Evolutionary conservation across 2,329 filamentous ascomycete species (phyloP).

Genomic region (Colletotrichum sublineola): DNA sequence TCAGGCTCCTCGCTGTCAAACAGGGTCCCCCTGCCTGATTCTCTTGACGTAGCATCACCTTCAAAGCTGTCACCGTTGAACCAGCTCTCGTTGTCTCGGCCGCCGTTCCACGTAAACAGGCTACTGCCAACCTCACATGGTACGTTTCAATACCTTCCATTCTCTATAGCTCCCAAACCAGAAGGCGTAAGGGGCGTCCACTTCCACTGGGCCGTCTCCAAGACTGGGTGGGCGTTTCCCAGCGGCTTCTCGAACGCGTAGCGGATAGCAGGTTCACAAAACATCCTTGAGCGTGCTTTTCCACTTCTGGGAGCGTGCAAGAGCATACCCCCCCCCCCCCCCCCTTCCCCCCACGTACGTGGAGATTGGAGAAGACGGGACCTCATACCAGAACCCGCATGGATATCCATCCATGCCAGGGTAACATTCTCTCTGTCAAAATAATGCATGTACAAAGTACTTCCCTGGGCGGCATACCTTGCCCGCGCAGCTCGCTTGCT

Average conservation of each 20-base stretch:
- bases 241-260: not conserved
- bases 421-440: not conserved
- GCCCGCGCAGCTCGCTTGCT: not conserved
- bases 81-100: slow-evolving; percentile 8
- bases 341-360: slow-evolving; percentile 23
- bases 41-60: slow-evolving; percentile 17
- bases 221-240: slow-evolving; percentile 8
- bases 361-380: slow-evolving; percentile 30
- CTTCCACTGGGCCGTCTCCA: slow-evolving; percentile 20
- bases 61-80: slow-evolving; percentile 9
- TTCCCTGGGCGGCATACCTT: not conserved
- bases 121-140: slow-evolving; percentile 10
- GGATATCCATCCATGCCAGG: slow-evolving; percentile 38
- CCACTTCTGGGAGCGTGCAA: not conserved
- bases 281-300: slow-evolving; percentile 6
- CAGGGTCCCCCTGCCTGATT: slow-evolving; percentile 8
- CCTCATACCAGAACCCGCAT: slow-evolving; percentile 29
- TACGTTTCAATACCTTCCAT: slow-evolving; percentile 30
- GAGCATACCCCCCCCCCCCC: not conserved
- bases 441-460: not conserved
- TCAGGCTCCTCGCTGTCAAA: not conserved
- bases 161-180: slow-evolving; percentile 4
- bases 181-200: not conserved
- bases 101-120: slow-evolving; percentile 23
- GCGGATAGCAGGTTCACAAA: slow-evolving; percentile 9